A percentile compares a stretch with the other conserved stretches of the same genome.
These are phyloP conservation scores for Cladosporium sp. DNA, from an alignment of 2,329 filamentous ascomycete genomes.

Conservation along the genomic window DNA sequence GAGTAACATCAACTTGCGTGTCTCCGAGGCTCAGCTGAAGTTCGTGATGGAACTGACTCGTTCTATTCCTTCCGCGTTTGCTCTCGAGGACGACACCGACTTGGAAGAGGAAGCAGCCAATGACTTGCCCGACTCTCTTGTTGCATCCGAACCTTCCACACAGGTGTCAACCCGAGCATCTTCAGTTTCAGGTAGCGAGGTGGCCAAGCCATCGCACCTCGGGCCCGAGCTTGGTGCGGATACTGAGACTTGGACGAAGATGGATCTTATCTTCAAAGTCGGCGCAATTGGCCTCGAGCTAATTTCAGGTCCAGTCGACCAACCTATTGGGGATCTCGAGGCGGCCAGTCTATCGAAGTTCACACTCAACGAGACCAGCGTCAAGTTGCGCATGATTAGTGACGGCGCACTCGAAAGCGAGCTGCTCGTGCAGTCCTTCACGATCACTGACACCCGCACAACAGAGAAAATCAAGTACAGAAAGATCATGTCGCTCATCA, in stretches of 20 bases:
- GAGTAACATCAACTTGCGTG: conserved; percentile 85
- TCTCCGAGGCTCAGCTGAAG: conserved; percentile 89
- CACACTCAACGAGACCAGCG: conserved; percentile 85
- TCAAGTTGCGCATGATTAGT: conserved; percentile 90
- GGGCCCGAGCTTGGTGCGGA: conserved; percentile 68
- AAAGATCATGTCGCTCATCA: conserved; percentile 96
- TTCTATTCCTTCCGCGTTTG: conserved; percentile 85
- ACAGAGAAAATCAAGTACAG: conserved; percentile 92
- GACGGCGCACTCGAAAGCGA: conserved; percentile 92
- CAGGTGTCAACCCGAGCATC: conserved; percentile 48
- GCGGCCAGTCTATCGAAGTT: conserved; percentile 87
- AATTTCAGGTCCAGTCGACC: conserved; percentile 71
- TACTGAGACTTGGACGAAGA: conserved; percentile 80
- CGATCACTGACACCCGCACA: conserved; percentile 87
- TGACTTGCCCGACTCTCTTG: conserved; percentile 63
- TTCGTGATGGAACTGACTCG: conserved; percentile 85
- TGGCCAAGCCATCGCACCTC: conserved; percentile 34
- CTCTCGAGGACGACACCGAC: conserved; percentile 67
- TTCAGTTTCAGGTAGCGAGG: conserved; percentile 21
- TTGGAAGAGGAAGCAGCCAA: conserved; percentile 70
- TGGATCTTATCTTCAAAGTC: conserved; percentile 88
- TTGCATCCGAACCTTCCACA: conserved; percentile 51
- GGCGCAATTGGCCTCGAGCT: conserved; percentile 86
- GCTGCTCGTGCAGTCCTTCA: conserved; percentile 89
- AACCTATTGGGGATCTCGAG: conserved; percentile 76